Conservation (phyloP, 331 rosid genomes). For the Stylosanthes scabra region DNA sequence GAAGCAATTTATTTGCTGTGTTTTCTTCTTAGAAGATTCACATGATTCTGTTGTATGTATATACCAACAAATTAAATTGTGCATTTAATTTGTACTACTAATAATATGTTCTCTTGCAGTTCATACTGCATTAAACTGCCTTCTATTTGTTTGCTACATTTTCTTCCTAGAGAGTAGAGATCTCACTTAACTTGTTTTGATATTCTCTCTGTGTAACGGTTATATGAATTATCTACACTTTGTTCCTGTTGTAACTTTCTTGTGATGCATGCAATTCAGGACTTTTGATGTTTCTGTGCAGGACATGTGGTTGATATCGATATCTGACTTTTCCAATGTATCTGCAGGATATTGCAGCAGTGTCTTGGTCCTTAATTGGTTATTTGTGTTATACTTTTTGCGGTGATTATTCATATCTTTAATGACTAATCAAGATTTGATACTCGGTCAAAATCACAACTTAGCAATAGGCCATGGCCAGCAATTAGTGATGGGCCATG, state of each 20-base stretch:
- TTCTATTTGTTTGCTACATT: no score
- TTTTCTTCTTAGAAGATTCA: background rate
- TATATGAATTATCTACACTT: no score
- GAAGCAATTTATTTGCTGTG: constrained; percentile 2
- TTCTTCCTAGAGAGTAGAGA: no score
- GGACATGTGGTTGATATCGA: background rate
- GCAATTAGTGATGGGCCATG: constrained; percentile 62
- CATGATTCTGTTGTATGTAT: background rate
- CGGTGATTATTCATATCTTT: constrained; percentile 20
- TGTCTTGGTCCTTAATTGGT: constrained; percentile 24
- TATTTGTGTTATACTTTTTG: constrained; percentile 16
- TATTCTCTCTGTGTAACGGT: no score
- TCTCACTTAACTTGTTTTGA: no score
- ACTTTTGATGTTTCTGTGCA: no score
- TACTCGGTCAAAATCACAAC: constrained; percentile 72
- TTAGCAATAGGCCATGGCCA: constrained; percentile 70
- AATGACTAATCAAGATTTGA: constrained; percentile 78
- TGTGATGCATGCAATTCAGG: no score
- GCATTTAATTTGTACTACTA: no score
- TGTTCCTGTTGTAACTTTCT: no score
- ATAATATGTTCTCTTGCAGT: no score
- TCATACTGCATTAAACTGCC: no score
- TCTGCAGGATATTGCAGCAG: constrained; percentile 33
- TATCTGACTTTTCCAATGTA: constrained; percentile 25
- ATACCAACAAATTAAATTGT: background rate